A percentile compares a stretch with the other conserved stretches of the same genome.
Evolutionary conservation across 345 rosid species (phyloP).

Genomic region (Rhizophora apiculata): DNA sequence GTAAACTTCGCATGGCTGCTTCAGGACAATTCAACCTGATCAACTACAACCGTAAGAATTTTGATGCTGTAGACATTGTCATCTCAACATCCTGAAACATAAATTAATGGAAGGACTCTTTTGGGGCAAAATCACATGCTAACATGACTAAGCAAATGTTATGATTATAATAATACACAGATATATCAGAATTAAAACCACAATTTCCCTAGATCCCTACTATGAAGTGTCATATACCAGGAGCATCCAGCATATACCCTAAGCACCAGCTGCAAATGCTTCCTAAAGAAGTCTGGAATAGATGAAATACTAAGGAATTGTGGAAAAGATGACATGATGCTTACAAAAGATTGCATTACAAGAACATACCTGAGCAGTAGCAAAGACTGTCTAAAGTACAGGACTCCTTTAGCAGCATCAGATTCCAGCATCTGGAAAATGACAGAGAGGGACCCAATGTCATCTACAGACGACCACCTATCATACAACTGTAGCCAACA

Average conservation of each 20-base stretch:
- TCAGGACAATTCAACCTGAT: constrained; percentile 90
- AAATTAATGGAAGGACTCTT: background rate
- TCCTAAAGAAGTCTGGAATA: background rate
- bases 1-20: constrained; percentile 97
- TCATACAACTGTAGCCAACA: constrained; percentile 98
- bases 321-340: background rate
- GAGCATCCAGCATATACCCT: background rate
- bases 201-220: background rate
- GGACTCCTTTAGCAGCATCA: constrained; percentile 82
- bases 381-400: constrained; percentile 89
- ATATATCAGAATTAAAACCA: background rate
- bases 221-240: background rate
- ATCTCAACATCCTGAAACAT: constrained; percentile 10
- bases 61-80: background rate
- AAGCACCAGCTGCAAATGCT: background rate
- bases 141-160: background rate
- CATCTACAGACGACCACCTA: constrained; percentile 95
- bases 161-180: background rate
- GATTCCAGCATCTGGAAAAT: constrained; percentile 99
- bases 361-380: constrained; percentile 78
- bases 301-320: background rate
- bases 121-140: background rate
- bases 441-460: constrained; percentile 94
- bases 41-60: constrained; percentile 6
- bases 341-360: background rate